phyloP scores from a whole-genome alignment of 768 basidiomycete species.

The Glaciozyma martinii region DNA sequence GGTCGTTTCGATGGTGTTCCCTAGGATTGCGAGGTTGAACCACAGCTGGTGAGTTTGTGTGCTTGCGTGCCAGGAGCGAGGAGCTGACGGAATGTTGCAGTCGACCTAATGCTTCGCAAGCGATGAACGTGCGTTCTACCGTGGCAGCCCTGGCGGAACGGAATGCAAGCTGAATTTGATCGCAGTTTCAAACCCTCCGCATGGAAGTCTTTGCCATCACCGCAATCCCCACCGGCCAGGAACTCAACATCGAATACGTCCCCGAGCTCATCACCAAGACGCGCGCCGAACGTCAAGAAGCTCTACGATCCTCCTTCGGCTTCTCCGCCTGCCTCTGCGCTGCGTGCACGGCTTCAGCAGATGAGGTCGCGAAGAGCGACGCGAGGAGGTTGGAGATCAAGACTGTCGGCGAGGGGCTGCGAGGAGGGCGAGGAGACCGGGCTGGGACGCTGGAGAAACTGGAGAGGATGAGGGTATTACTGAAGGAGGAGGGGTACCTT shows the following conservation, averaged over 20 bases:
- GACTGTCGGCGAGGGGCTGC: conserved; percentile 6
- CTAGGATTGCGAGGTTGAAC: conserved; percentile 23
- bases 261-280: conserved; percentile 13
- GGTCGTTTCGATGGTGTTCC: conserved; percentile 8
- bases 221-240: conserved; percentile 4
- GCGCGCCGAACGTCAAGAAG: conserved; percentile 8
- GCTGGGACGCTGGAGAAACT: conserved; percentile 11
- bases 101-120: conserved; percentile 22
- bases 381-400: conserved; percentile 19
- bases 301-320: conserved; percentile 12
- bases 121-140: conserved; percentile 26
- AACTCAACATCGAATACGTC: conserved; percentile 31
- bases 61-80: too few species aligned
- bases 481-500: conserved; percentile 16
- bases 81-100: background rate
- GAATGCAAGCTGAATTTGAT: background rate
- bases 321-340: conserved; percentile 18
- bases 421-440: conserved; percentile 1
- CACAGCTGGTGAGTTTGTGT: conserved; percentile 11
- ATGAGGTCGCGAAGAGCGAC: conserved; percentile 7
- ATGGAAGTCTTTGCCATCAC: conserved; percentile 29
- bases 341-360: conserved; percentile 7
- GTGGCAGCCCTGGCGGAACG: too few species aligned
- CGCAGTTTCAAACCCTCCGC: conserved; percentile 23
- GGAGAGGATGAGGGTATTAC: conserved; percentile 12